Evolutionary conservation across 306 rosid genomes (phyloP), one percentile per base, ranked within the genome.

Genomic region (Malus domestica): DNA sequence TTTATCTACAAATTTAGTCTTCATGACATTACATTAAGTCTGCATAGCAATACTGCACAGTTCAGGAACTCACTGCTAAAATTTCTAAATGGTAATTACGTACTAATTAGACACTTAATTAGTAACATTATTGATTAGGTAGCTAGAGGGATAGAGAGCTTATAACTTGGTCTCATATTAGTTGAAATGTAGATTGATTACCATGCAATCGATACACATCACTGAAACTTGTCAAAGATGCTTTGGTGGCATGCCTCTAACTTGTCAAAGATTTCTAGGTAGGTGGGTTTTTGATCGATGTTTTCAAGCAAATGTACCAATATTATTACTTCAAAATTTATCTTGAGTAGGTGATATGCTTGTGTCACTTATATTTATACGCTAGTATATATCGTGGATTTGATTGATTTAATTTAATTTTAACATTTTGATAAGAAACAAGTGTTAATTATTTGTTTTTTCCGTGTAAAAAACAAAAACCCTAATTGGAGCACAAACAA

Each of bases 201-300:
- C 54, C 25, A 22, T 72, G 62, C 54, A 57, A 72, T 38, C 42
- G 8, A 73, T 25, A 25, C 58, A 25, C 29, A 35, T 64, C 40
- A 15, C 30, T 40, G 18, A 27, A 73, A 46, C 78, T 74, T 45
- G 70, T 77, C 86, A 85, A 88, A 71, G 68, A 51, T 62, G 70
- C 2, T 30, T 63, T 30, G 5, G 44, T 63, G 19, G 54, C 9
- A 29, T 30, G 62, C n/a, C 42, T 14, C 15, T 20, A 8, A 73
- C 68, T 60, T 60, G 68, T 76, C 86, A 85, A 88, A 70, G 58
- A 32, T 66, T 84, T 66, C 33, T 73, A 16, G 80, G 72, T 82
- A 8, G 67, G 79, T 75, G 69, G 74, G 25, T 61, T 62, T 63
- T 62, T 51, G 11, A 8, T 79, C 27, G n/a, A 11, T 4, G n/a